A percentile compares a stretch with the other conserved stretches of the same genome.
These are phyloP conservation scores for Yamadazyma laniorum DNA, from an alignment of 805 yeast species.

Conservation along the genomic window DNA sequence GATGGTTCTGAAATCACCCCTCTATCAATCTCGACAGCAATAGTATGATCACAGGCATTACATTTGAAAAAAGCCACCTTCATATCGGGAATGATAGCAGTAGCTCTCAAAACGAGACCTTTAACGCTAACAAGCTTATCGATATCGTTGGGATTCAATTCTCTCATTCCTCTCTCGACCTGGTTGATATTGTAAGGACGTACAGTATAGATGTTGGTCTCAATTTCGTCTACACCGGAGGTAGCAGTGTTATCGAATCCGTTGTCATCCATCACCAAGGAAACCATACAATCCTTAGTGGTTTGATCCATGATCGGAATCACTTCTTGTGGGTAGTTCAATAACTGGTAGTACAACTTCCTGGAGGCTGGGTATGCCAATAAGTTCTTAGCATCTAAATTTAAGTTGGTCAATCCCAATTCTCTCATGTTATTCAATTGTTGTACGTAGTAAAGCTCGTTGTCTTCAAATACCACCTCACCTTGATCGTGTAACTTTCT, in stretches of 20 bases:
- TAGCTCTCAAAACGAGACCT: slow-evolving; percentile 85
- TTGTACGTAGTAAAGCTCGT: slow-evolving; percentile 69
- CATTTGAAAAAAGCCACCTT: slow-evolving; percentile 95
- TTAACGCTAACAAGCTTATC: slow-evolving; percentile 89
- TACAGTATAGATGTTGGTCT: slow-evolving; percentile 77
- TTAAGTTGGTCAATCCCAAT: slow-evolving; percentile 77
- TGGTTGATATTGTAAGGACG: slow-evolving; percentile 84
- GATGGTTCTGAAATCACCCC: slow-evolving; percentile 94
- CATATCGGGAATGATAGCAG: slow-evolving; percentile 96
- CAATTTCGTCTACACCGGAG: slow-evolving; percentile 62
- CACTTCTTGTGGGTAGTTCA: slow-evolving; percentile 94
- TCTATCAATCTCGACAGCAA: slow-evolving; percentile 88
- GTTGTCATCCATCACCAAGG: slow-evolving; percentile 54
- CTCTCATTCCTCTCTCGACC: slow-evolving; percentile 76
- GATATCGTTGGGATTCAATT: slow-evolving; percentile 88
- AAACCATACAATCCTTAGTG: slow-evolving; percentile 82
- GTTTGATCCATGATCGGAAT: slow-evolving; percentile 98
- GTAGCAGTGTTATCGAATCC: slow-evolving; percentile 20
- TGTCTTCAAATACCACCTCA: slow-evolving; percentile 53
- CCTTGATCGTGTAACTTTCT: slow-evolving; percentile 50
- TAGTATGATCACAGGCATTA: slow-evolving; percentile 90
- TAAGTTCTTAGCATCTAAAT: slow-evolving; percentile 79
- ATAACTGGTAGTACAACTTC: slow-evolving; percentile 78
- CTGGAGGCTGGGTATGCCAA: slow-evolving; percentile 72
- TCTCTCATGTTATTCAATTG: slow-evolving; percentile 72